Base-by-base conservation (phyloP, 192 early-diverging fungal genomes). In the Geosiphon pyriformis region DNA sequence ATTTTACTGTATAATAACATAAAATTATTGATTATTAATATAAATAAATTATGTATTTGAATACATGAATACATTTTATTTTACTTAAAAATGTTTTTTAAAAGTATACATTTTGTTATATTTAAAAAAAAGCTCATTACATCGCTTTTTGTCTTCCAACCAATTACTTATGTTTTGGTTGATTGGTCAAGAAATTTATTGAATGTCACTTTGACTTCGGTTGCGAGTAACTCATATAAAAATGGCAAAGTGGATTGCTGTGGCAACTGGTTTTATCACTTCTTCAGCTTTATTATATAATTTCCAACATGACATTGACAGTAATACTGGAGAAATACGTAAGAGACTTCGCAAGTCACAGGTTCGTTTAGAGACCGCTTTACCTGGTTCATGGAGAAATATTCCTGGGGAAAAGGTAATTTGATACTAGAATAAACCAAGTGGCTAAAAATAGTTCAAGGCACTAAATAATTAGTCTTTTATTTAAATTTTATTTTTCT, bases 291-390 rank as follows among this genome's bases (percentile, higher is more conserved):
- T 65, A 37, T 42, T 65, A 37, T 54, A 65, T 55, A 29, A 23
- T 6, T 65, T 65, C 22, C 22, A 46, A 55, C 3, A 53, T 54
- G 51, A 65, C 11, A 65, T 65, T 37, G 63, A 65, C 12, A 10
- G 30, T n/a, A 65, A 55, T 55, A 65, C 63, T 1, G 8, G 15
- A 15, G 31, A 55, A 65, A 52, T 65, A 51, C 32, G 33, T 6
- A 23, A 26, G 27, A 34, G 18, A 22, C 32, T 65, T 18, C n/a
- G 37, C 20, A 55, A 52, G 10, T 35, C 30, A 30, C 50, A 54
- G 30, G 22, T 35, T 37, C 51, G 33, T 8, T 46, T 65, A 2
- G 52, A 65, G 31, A 20, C 32, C 17, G 25, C 51, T 26, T 65
- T 65, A 37, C 63, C 63, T 6, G 23, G 31, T 1, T 2, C 48